phyloP scores from a whole-genome alignment of 139 green algal genomes.

The Chlorella sp. region DNA sequence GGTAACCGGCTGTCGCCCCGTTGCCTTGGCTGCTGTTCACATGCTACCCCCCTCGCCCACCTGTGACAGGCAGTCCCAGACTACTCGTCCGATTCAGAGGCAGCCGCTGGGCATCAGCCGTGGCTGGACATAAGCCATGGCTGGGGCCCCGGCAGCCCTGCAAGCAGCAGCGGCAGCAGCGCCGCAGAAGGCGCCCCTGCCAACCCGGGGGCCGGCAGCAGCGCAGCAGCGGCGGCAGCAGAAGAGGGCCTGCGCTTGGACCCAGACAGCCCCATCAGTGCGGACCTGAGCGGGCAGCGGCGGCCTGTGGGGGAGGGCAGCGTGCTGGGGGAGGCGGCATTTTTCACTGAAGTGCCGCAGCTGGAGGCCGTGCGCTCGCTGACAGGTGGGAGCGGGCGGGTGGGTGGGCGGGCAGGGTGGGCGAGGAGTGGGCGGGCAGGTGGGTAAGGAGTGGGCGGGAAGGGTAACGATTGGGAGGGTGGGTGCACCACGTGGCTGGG shows the following conservation, averaged over 20 bases:
- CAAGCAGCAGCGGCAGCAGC: not conserved
- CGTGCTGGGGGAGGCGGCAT: slow-evolving; percentile 51
- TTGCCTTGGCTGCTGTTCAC: too few relatives aligned
- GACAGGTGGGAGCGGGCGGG: not conserved
- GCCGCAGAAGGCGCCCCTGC: not conserved
- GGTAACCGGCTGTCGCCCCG: too few relatives aligned
- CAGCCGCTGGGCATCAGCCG: not conserved
- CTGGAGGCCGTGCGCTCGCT: slow-evolving; percentile 24
- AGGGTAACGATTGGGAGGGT: too few relatives aligned
- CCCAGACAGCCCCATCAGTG: not conserved
- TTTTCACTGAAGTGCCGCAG: slow-evolving; percentile 62
- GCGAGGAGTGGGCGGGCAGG: not conserved
- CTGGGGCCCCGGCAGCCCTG: not conserved
- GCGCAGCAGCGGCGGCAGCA: not conserved
- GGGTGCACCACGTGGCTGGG: too few relatives aligned
- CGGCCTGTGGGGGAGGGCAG: not conserved
- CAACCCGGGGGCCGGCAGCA: too few relatives aligned
- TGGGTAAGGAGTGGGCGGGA: not conserved
- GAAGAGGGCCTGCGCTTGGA: not conserved
- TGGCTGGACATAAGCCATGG: not conserved
- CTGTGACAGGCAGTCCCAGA: not conserved
- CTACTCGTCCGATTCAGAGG: not conserved
- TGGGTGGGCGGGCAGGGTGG: not conserved
- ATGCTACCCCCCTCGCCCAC: too few relatives aligned
- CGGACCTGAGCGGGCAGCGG: not conserved